Evolutionary conservation across 108 stramenopile genomes (phyloP), one percentile per base, ranked within the genome.

Genomic region (Asterionellopsis glacialis): DNA sequence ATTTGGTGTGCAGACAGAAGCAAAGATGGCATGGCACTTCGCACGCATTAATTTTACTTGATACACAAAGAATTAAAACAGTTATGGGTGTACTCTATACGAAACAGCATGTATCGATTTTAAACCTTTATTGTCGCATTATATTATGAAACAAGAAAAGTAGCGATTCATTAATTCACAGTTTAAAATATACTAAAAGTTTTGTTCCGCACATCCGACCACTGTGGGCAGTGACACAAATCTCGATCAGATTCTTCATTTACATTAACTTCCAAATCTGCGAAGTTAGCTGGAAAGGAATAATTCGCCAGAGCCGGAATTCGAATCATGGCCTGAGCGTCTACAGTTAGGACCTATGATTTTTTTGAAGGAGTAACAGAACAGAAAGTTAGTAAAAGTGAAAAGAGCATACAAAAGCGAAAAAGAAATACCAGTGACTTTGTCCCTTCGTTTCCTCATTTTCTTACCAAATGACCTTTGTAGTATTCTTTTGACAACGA

Each of bases 401-500:
- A 47, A 2, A 47, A 47, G 2, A 9, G 5, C 2, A 47, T 47
- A 21, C 1, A 47, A 9, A 1, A 47, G 9, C 16, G 45, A 21
- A 47, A 16, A 21, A 47, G 9, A 9, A 33, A 33, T 7, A 33
- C 7, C 33, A 7, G 33, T 5, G 33, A 33, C 2, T 33, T 33
- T 2, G 5, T 33, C 33, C 5, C 33, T 5, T 5, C 2, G 7
- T 2, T 33, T 33, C 33, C 5, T 33, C 33, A 2, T 33, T 33
- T 33, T 33, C 33, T 33, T 33, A 33, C 61, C 12, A 82, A 50
- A 9, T 64, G 87, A 12, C 90, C 90, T 40, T 45, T 52, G 52
- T 90, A 88, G 72, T 89, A 94, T 47, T 87, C 93, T 40, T 81
- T 60, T 1, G 76, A 74, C 58, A 94, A 60, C 13, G 74, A 62